Conservation (phyloP, 805 yeast genomes). For the Clavispora carvajalis region DNA sequence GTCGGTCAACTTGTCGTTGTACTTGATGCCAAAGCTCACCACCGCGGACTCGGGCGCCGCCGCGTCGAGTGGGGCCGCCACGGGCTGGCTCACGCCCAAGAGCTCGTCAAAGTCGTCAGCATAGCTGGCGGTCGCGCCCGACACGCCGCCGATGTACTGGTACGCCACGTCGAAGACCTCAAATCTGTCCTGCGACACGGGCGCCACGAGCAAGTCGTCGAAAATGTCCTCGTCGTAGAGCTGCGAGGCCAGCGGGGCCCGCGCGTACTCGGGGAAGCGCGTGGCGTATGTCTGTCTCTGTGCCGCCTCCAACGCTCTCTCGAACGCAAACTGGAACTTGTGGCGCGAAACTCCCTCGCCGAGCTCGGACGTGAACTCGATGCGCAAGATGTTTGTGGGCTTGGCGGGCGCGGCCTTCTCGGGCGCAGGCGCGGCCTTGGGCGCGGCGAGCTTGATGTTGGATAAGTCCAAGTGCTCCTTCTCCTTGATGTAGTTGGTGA, state of each 20-base stretch:
- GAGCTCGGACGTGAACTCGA: constrained; percentile 23
- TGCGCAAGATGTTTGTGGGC: constrained; percentile 25
- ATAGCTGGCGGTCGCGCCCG: constrained; percentile 2
- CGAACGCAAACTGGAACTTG: constrained; percentile 27
- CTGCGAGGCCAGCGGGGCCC: constrained; percentile 25
- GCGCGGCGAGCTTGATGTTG: constrained; percentile 48
- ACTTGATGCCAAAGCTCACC: constrained; percentile 31
- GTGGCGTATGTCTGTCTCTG: constrained; percentile 26
- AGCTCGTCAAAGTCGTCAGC: constrained; percentile 28
- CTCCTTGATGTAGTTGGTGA: constrained; percentile 52
- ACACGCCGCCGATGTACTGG: constrained; percentile 15
- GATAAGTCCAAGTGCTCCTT: constrained; percentile 67
- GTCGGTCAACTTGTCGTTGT: constrained; percentile 28
- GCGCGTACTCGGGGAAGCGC: constrained; percentile 33
- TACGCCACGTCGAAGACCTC: constrained; percentile 26
- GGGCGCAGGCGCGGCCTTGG: constrained; percentile 13
- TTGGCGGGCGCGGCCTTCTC: constrained; percentile 14
- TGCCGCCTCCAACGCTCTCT: constrained; percentile 26
- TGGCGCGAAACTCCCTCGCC: constrained; percentile 21
- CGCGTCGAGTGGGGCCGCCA: constrained; percentile 1
- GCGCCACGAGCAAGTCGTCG: constrained; percentile 34
- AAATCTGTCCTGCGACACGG: constrained; percentile 32
- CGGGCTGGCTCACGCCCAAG: constrained; percentile 20
- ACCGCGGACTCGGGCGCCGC: constrained; percentile 15
- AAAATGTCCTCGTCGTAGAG: constrained; percentile 24